Evolutionary conservation across 2,329 filamentous ascomycete genomes (phyloP).

Genomic region (Botrytis sinoallii): DNA sequence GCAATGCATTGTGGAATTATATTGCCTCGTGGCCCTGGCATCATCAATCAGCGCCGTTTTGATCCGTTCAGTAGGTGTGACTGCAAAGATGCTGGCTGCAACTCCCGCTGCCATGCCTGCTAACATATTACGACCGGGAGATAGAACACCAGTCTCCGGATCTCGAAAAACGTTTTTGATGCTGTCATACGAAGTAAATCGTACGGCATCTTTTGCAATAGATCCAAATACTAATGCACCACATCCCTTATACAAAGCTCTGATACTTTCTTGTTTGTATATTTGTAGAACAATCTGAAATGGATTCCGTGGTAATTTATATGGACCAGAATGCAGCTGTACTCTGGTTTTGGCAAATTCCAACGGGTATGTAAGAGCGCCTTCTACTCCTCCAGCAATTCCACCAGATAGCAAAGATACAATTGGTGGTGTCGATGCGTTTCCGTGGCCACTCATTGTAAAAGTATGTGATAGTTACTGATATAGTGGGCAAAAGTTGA

Average conservation of each 20-base stretch:
- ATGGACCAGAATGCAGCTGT: conserved; percentile 46
- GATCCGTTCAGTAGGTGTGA: conserved; percentile 66
- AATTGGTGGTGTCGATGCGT: conserved; percentile 21
- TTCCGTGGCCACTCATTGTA: conserved; percentile 1
- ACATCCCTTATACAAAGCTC: conserved; percentile 46
- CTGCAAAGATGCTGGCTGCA: conserved; percentile 59
- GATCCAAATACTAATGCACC: conserved; percentile 26
- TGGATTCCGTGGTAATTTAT: conserved; percentile 51
- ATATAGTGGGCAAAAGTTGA: background rate
- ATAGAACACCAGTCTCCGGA: conserved; percentile 52
- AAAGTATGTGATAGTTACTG: background rate
- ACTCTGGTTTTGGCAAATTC: conserved; percentile 66
- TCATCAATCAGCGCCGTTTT: conserved; percentile 57
- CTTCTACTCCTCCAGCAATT: conserved; percentile 28
- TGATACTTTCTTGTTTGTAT: conserved; percentile 53
- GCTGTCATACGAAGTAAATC: conserved; percentile 64
- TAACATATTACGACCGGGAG: conserved; percentile 54
- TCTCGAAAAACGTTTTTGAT: conserved; percentile 64
- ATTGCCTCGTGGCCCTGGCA: conserved; percentile 28
- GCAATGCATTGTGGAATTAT: conserved; percentile 38
- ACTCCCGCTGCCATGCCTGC: conserved; percentile 64
- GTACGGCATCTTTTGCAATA: conserved; percentile 61
- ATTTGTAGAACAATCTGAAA: conserved; percentile 55
- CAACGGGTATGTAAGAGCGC: conserved; percentile 50
- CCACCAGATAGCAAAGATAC: conserved; percentile 32